These are phyloP conservation scores for Erodium texanum DNA, from an alignment of 441 rosid genomes.

Conservation along the genomic window DNA sequence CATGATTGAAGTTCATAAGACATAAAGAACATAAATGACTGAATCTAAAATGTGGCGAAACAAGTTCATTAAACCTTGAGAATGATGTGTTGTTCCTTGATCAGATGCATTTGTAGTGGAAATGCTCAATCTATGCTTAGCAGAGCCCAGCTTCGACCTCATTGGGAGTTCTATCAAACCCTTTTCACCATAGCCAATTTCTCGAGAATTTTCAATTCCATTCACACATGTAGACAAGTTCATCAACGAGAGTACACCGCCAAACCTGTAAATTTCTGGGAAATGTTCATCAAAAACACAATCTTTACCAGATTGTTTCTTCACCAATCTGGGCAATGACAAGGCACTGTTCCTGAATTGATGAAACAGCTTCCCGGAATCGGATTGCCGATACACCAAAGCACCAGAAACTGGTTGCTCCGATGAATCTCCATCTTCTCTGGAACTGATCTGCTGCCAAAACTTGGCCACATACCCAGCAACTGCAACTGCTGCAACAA, in stretches of 20 bases:
- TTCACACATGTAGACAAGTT: constrained; percentile 1
- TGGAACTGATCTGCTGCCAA: constrained; percentile 19
- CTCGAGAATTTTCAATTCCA: constrained; percentile 12
- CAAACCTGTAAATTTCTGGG: constrained; percentile 1
- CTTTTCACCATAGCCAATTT: background rate
- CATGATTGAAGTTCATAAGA: background rate
- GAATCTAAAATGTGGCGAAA: background rate
- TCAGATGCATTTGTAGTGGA: background rate
- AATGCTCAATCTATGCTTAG: background rate
- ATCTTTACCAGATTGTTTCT: background rate
- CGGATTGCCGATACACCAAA: too few relatives aligned
- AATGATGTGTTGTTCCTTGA: constrained; percentile 10
- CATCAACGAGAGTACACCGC: constrained; percentile 8
- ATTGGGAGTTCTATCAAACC: too few relatives aligned
- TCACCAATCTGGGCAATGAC: background rate
- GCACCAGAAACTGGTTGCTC: constrained; percentile 13
- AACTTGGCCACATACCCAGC: constrained; percentile 31
- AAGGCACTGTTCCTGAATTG: background rate
- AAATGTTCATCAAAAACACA: background rate
- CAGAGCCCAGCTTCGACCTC: background rate
- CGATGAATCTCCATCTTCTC: constrained; percentile 15
- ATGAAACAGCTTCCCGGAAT: constrained; percentile 13
- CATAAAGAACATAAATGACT: constrained; percentile 13
- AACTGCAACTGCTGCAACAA: constrained; percentile 38
- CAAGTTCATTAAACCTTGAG: constrained; percentile 17